Evolutionary conservation across 2,329 filamentous ascomycete species (phyloP), one percentile per base, ranked within the genome.

Genomic region (Neonectria punicea): DNA sequence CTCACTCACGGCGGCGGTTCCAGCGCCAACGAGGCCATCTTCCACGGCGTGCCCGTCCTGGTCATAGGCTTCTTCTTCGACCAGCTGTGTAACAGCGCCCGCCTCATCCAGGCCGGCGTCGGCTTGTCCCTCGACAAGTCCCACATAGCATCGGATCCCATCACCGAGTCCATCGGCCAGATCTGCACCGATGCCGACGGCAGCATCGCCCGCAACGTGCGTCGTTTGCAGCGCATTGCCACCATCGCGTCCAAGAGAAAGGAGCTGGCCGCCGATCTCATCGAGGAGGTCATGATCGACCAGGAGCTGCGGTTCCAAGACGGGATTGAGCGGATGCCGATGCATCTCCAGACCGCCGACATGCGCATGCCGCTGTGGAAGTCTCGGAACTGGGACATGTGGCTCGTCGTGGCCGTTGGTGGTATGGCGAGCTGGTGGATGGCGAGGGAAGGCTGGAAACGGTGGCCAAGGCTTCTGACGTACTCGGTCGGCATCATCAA

Each of bases 331-430:
- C 49, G 73, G 2, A 69, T 74, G 1, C 78, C 80, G 2, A 82
- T 82, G 78, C 81, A 84, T 64, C 70, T 83, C 11, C 79, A 83
- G 70, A 83, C 81, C 2, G 80, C 81, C 0, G 80, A 83, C 63
- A 75, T 75, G 66, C 74, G 81, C 16, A 83, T 83, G 80, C 73
- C 80, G 0, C 43, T 62, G 5, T 82, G 76, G 73, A 78, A 77
- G 51, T 79, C 77, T 0, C 75, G 72, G 46, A 83, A 82, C 59
- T 79, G 76, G 80, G 80, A 83, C 59, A 66, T 82, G 71, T 67
- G 66, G 69, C 20, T 68, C 8, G 56, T 76, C 2, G 69, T 67
- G n/a, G 60, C 58, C 18, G 64, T 58, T 14, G 39, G 63, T 4
- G 39, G 65, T 3, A 36, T 58, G 25, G 68, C 56, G 1, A 47